These are phyloP conservation scores for Leccinum boreale DNA, from an alignment of 768 basidiomycete species.

Conservation along the genomic window DNA sequence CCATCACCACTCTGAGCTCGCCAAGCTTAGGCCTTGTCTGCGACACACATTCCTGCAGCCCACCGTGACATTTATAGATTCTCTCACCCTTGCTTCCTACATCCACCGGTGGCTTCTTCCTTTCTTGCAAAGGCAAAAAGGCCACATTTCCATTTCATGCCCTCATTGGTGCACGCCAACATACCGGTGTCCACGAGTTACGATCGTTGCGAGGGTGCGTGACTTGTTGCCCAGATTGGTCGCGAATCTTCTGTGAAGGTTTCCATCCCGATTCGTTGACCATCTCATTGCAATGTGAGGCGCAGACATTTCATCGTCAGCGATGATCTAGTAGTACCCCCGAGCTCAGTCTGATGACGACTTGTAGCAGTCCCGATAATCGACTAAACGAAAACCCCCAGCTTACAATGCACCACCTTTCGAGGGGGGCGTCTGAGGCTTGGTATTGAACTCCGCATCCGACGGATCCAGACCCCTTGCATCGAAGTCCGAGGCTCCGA, in stretches of 20 bases:
- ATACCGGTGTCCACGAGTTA: background rate
- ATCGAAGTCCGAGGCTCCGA: constrained; percentile 4
- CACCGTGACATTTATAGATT: background rate
- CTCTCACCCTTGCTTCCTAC: background rate
- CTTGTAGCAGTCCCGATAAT: constrained; percentile 12
- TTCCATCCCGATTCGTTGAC: background rate
- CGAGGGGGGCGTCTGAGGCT: background rate
- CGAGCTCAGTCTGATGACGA: background rate
- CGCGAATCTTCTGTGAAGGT: background rate
- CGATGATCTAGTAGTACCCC: background rate
- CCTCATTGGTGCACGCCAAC: background rate
- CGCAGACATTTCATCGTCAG: background rate
- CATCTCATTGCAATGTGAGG: background rate
- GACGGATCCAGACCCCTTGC: constrained; percentile 4
- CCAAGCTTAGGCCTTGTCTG: background rate
- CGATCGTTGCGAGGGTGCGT: background rate
- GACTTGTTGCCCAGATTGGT: background rate
- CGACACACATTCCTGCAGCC: background rate
- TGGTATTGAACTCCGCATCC: constrained; percentile 7
- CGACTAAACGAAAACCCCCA: constrained; percentile 1
- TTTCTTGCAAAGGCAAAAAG: background rate
- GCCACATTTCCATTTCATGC: background rate
- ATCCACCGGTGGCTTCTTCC: background rate
- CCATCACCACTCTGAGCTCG: too few relatives aligned
- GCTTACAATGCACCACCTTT: constrained; percentile 6